These are phyloP conservation scores for Phytophthora cryptogea DNA, from an alignment of 352 stramenopile genomes.

Conservation along the genomic window DNA sequence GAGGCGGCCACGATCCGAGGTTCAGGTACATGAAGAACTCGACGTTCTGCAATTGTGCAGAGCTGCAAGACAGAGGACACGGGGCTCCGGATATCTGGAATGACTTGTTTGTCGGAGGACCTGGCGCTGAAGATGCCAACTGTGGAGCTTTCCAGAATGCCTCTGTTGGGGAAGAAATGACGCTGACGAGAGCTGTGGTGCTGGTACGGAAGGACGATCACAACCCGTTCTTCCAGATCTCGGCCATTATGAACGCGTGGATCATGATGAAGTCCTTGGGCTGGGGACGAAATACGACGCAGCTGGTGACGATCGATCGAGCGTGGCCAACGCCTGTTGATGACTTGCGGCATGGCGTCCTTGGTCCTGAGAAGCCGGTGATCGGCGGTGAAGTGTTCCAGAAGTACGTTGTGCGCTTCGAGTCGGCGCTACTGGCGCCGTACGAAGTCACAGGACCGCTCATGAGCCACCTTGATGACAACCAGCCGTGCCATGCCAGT, in stretches of 20 bases:
- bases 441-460: slow-evolving; percentile 47
- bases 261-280: slow-evolving; percentile 32
- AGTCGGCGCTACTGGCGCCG: slow-evolving; percentile 40
- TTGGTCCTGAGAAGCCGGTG: slow-evolving; percentile 20
- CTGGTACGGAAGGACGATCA: slow-evolving; percentile 48
- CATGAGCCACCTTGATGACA: slow-evolving; percentile 52
- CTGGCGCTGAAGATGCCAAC: slow-evolving; percentile 7
- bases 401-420: slow-evolving; percentile 33
- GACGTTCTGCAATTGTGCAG: slow-evolving; percentile 25
- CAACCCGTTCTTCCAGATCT: slow-evolving; percentile 57
- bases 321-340: slow-evolving; percentile 41
- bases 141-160: slow-evolving; percentile 3
- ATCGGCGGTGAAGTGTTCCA: slow-evolving; percentile 33
- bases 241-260: slow-evolving; percentile 43
- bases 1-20: slow-evolving; percentile 28
- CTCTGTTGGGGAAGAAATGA: slow-evolving; percentile 7
- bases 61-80: slow-evolving; percentile 20
- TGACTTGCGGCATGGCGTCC: slow-evolving; percentile 39
- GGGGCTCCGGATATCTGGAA: slow-evolving; percentile 29
- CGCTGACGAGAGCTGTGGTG: slow-evolving; percentile 23
- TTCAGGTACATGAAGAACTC: slow-evolving; percentile 31
- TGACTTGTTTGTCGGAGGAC: slow-evolving; percentile 25
- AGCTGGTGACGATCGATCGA: slow-evolving; percentile 47
- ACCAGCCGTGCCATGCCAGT: slow-evolving; percentile 43
- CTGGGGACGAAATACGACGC: slow-evolving; percentile 32